These are phyloP conservation scores for Micromonas commoda DNA, from an alignment of 139 green algal genomes.

Conservation along the genomic window DNA sequence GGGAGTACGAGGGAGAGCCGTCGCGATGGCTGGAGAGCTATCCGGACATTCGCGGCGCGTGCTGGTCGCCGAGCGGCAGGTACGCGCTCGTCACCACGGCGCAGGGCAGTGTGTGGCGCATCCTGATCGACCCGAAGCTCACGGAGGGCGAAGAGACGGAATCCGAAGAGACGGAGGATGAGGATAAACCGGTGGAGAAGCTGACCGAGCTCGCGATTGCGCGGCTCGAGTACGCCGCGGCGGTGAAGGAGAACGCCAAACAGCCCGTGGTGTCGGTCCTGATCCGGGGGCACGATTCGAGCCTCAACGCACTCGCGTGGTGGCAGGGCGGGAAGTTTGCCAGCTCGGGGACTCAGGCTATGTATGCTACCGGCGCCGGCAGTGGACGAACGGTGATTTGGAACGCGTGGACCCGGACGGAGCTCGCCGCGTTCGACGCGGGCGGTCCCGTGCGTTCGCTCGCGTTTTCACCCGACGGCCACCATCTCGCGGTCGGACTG, in stretches of 20 bases:
- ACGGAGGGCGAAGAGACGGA: background rate
- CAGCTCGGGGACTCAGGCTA: no score
- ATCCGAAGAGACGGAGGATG: background rate
- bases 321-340: no score
- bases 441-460: background rate
- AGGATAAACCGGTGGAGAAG: no score
- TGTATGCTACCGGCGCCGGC: background rate
- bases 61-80: background rate
- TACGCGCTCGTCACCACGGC: background rate
- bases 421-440: background rate
- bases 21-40: background rate
- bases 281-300: no score
- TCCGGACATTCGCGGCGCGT: background rate
- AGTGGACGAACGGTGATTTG: background rate
- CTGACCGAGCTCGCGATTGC: no score
- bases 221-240: no score
- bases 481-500: constrained; percentile 48
- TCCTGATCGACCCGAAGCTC: background rate
- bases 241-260: no score
- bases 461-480: constrained; percentile 49
- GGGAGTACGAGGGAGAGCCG: no score
- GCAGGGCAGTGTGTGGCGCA: background rate
- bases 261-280: no score
- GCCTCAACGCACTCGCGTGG: no score
- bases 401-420: background rate